Evolutionary conservation across 2,329 filamentous ascomycete species (phyloP), one percentile per base, ranked within the genome.

Genomic region (Verruconis gallopava): DNA sequence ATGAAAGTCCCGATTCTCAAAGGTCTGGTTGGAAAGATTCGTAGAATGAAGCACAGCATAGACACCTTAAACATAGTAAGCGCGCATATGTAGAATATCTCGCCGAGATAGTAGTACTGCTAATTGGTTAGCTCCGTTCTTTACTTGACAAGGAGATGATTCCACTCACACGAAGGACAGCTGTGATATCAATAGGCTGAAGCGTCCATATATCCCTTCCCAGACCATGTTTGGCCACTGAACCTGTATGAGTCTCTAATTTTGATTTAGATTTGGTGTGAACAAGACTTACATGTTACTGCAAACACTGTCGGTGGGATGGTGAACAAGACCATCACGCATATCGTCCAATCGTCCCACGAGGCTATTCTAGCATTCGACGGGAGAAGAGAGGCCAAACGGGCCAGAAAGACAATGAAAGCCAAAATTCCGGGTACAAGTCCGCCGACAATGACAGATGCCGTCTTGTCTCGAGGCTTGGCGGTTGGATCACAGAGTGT

Each of bases 151-250:
- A n/a, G n/a, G n/a, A n/a, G 4, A 11, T 2, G 13, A 21, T 4
- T 17, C 12, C 18, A 44, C 50, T 43, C 46, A 54, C 55, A 32
- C 58, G 55, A 5, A 61, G 51, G 20, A 74, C 68, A 1, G 52
- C 51, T 20, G 62, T 67, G 36, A 75, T 62, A 13, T 60, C 48
- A 1, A 58, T 51, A 0, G 58, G 52, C 0, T 56, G 45, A 3
- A 74, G 46, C 0, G 66, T 69, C 70, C 70, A 74, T 13, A 72
- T 58, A 37, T 75, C 71, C 14, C 51, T 59, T 4, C 71, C 69
- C 5, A 73, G 53, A 1, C 71, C 71, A 39, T 66, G 58, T 21
- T 56, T 49, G 1, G 49, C 50, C 3, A 56, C 48, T 5, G 58
- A 56, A 22, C n/a, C 25, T 9, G 25, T 30, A 30, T 30, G n/a